These are phyloP conservation scores for Lactifluus pinguis DNA, from an alignment of 768 basidiomycete genomes.

Conservation along the genomic window DNA sequence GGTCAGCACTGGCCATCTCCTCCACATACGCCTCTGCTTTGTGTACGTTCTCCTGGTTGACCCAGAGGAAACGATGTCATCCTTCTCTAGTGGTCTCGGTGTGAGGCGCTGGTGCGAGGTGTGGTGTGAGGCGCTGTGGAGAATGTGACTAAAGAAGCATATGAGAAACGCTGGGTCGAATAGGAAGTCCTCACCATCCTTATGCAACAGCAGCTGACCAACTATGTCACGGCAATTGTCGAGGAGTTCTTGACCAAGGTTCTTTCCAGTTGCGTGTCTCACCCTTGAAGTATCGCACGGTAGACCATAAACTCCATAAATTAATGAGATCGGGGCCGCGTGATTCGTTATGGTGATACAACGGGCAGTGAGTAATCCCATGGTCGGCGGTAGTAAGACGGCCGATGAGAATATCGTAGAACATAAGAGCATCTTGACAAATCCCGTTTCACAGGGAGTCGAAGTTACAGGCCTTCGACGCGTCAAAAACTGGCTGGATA, in stretches of 20 bases:
- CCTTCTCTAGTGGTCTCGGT: constrained; percentile 87
- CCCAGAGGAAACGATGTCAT: constrained; percentile 94
- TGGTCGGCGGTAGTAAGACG: constrained; percentile 35
- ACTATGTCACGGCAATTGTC: constrained; percentile 52
- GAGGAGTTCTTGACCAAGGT: constrained; percentile 77
- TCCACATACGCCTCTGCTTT: constrained; percentile 42
- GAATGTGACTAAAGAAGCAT: constrained; percentile 66
- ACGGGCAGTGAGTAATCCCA: constrained; percentile 78
- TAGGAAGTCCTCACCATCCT: constrained; percentile 37
- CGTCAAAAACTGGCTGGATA: constrained; percentile 90
- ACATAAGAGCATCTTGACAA: constrained; percentile 95
- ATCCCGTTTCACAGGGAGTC: constrained; percentile 63
- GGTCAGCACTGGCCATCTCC: constrained; percentile 92
- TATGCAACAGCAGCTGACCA: constrained; percentile 80
- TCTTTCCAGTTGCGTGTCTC: constrained; percentile 90
- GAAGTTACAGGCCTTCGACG: constrained; percentile 81
- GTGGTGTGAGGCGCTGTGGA: constrained; percentile 98
- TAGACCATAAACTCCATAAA: constrained; percentile 98
- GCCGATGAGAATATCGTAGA: constrained; percentile 97
- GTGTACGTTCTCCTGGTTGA: constrained; percentile 91
- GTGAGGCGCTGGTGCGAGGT: too few species aligned
- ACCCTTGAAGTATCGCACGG: constrained; percentile 73
- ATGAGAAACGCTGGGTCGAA: constrained; percentile 18
- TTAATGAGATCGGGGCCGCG: constrained; percentile 77
- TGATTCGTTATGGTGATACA: constrained; percentile 98